Percentiles rank a stretch among this genome's conserved stretches.
Conservation (phyloP, 805 yeast species). For the Starmerella kuoi region DNA sequence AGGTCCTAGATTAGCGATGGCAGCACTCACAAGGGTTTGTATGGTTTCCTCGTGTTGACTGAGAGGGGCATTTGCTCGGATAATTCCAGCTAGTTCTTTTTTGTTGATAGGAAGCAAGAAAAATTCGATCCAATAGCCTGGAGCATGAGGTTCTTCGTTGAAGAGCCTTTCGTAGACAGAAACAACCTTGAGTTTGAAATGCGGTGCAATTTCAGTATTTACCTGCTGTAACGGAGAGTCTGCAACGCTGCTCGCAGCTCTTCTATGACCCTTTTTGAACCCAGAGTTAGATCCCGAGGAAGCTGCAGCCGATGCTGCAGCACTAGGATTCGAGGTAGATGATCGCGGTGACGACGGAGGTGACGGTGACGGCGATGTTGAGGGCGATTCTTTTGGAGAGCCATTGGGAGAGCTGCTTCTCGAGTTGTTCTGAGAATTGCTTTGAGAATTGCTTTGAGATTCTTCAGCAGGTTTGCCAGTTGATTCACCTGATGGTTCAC, state of each 20-base stretch:
- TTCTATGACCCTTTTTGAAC: constrained; percentile 3
- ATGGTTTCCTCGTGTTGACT: constrained; percentile 21
- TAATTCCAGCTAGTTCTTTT: constrained; percentile 16
- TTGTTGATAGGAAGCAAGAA: constrained; percentile 25
- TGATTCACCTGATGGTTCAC: no score
- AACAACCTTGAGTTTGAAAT: constrained; percentile 28
- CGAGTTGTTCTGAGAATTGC: no score
- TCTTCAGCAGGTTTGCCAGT: no score
- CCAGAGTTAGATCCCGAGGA: no score
- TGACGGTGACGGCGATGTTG: no score
- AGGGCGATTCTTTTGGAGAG: no score
- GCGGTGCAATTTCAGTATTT: constrained; percentile 20
- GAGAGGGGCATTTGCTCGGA: constrained; percentile 19
- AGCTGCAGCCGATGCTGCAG: no score
- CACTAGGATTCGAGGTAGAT: not conserved
- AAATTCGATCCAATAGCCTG: constrained; percentile 30
- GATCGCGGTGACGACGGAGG: not conserved
- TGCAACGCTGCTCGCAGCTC: constrained; percentile 4
- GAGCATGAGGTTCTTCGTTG: constrained; percentile 13
- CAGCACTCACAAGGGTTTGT: constrained; percentile 20
- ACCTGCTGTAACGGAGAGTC: constrained; percentile 24
- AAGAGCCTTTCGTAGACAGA: constrained; percentile 28
- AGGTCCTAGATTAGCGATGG: constrained; percentile 20
- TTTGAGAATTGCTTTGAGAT: no score
- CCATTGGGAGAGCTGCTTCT: no score